Base-by-base conservation (phyloP, 106 monocot species). In the Hemerocallis citrina region DNA sequence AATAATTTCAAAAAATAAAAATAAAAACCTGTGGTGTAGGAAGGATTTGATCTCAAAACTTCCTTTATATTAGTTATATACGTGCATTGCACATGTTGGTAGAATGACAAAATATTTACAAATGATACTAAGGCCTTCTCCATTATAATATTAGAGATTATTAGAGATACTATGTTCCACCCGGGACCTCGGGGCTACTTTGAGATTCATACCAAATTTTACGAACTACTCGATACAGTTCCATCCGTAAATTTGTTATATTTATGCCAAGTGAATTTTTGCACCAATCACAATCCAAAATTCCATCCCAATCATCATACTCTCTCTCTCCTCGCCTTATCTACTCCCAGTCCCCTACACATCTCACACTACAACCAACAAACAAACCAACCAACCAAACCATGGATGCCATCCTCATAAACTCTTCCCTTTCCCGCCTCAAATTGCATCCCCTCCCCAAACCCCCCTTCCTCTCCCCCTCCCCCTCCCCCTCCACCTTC, bases 381-480 rank as follows among this genome's bases (percentile, higher is more conserved):
- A n/a, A 3, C 32, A 8, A 47, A 13, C 19, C 15, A 20, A 30
- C 6, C 58, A 4, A 21, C 74, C 73, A 12, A 30, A 1, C 65
- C 22, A 43, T 63, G 70, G 21, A 70, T 36, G 61, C 61, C 6
- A 32, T 39, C 11, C 71, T 63, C 42, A 34, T 14, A 25, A 38
- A 43, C 23, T 42, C 67, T 5, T 63, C 70, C 12, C 40, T 44
- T 54, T 56, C 70, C 52, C 50, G 41, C 37, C 60, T 65, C 52
- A 65, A 55, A 24, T 54, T 22, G 21, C 37, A 32, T 50, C 38
- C 61, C 5, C 57, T 35, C 15, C 29, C 19, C 41, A 22, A 40
- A 51, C 57, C 36, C 6, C 36, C 40, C 12, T 13, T 31, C n/a
- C 6, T 21, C 38, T 16, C 9, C 1, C 52, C 11, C 15, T 31